phyloP scores from a whole-genome alignment of 106 monocot species.

The Acorus calamus region DNA sequence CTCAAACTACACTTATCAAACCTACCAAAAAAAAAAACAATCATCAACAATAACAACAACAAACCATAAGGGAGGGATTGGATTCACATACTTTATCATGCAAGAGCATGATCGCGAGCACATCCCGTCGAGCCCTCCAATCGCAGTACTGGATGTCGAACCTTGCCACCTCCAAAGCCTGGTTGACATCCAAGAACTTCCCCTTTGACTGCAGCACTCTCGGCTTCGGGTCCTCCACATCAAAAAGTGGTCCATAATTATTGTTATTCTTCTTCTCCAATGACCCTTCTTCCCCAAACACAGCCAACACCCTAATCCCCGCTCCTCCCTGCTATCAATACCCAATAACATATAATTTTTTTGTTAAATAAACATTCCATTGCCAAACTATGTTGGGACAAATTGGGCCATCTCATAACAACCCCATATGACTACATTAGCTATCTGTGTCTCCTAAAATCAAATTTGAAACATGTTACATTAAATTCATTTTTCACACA shows the following conservation, averaged over 20 bases:
- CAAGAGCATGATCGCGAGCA: slow-evolving; percentile 80
- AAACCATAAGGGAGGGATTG: neutral
- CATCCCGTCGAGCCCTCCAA: slow-evolving; percentile 91
- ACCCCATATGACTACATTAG: too few species aligned
- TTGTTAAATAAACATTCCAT: neutral
- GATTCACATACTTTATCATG: slow-evolving; percentile 63
- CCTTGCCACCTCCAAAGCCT: slow-evolving; percentile 87
- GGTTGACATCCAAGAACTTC: slow-evolving; percentile 61
- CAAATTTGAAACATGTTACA: too few species aligned
- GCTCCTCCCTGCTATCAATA: slow-evolving; percentile 21
- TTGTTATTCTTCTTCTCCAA: slow-evolving; percentile 43
- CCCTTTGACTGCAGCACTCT: slow-evolving; percentile 40
- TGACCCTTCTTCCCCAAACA: slow-evolving; percentile 40
- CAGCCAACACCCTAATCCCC: slow-evolving; percentile 46
- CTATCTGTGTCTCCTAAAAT: too few species aligned
- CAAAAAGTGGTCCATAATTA: slow-evolving; percentile 64
- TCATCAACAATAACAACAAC: neutral
- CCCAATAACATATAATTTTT: too few species aligned
- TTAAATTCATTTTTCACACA: too few species aligned
- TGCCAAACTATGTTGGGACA: too few species aligned
- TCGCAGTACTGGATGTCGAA: slow-evolving; percentile 91
- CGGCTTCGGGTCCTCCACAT: slow-evolving; percentile 81
- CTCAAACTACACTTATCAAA: too few species aligned
- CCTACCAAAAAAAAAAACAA: neutral
- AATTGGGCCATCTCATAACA: too few species aligned